Evolutionary conservation across 257 asterid genomes (phyloP).

Genomic region (Solanum sitiens): DNA sequence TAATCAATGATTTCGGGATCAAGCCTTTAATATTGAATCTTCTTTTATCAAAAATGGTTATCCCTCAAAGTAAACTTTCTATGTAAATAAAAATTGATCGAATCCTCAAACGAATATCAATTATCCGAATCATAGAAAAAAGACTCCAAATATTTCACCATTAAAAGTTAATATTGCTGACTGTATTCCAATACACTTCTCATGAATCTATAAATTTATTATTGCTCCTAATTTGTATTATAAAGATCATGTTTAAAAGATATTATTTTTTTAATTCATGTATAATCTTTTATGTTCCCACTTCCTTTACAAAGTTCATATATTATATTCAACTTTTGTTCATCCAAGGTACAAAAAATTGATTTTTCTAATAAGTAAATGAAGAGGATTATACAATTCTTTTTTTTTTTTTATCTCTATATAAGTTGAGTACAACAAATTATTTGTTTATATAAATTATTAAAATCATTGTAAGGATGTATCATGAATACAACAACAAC

Average conservation of each 20-base stretch:
- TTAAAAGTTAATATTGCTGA: background rate
- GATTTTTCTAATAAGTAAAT: background rate
- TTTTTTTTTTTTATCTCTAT: background rate
- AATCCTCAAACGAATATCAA: accelerated
- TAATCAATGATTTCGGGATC: no score
- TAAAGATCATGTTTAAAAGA: background rate
- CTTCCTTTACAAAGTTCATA: background rate
- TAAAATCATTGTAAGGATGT: background rate
- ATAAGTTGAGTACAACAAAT: background rate
- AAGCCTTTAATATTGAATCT: no score
- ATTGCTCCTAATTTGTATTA: background rate
- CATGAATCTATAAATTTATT: background rate
- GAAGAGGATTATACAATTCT: background rate
- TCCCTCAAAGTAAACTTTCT: background rate
- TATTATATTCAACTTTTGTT: background rate
- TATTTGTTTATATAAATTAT: background rate
- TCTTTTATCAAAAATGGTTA: no score
- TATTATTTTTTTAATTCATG: background rate
- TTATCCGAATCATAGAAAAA: accelerated
- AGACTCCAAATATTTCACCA: background rate
- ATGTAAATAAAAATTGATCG: background rate
- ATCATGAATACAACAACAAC: background rate
- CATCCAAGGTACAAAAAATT: background rate
- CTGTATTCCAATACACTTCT: background rate
- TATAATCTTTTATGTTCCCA: background rate